A percentile compares a stretch with the other conserved stretches of the same genome.
phyloP scores from a whole-genome alignment of 805 yeast genomes.

The Maudiozyma bulderi region DNA sequence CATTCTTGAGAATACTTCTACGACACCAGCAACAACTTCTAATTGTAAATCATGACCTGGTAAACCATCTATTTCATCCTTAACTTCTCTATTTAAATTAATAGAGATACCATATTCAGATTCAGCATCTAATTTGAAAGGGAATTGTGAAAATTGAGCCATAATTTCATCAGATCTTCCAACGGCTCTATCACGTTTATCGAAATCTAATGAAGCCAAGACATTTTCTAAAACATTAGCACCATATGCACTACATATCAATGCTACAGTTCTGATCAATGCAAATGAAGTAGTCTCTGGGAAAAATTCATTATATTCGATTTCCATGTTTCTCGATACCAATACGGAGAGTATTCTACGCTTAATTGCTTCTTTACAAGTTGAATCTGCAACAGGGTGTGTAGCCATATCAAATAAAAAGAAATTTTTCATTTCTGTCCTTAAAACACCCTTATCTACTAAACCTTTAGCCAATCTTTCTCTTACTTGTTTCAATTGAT shows the following conservation, averaged over 20 bases:
- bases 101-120: constrained; percentile 62
- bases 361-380: constrained; percentile 73
- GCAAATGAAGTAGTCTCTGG: constrained; percentile 60
- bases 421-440: constrained; percentile 93
- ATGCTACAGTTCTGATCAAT: constrained; percentile 65
- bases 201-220: constrained; percentile 64
- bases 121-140: constrained; percentile 50
- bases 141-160: constrained; percentile 73
- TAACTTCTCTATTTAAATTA: constrained; percentile 44
- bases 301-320: constrained; percentile 52
- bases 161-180: constrained; percentile 89
- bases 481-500: constrained; percentile 94
- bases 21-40: constrained; percentile 88
- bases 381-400: constrained; percentile 84
- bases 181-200: constrained; percentile 84
- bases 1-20: constrained; percentile 83
- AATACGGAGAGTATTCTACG: constrained; percentile 62
- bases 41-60: constrained; percentile 50
- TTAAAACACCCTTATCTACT: constrained; percentile 91
- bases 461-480: constrained; percentile 93
- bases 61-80: constrained; percentile 36
- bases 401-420: constrained; percentile 97
- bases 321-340: constrained; percentile 58
- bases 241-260: constrained; percentile 85
- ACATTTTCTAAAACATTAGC: constrained; percentile 95